Evolutionary conservation across 768 basidiomycete genomes (phyloP).

Genomic region (Favolaschia claudopus): DNA sequence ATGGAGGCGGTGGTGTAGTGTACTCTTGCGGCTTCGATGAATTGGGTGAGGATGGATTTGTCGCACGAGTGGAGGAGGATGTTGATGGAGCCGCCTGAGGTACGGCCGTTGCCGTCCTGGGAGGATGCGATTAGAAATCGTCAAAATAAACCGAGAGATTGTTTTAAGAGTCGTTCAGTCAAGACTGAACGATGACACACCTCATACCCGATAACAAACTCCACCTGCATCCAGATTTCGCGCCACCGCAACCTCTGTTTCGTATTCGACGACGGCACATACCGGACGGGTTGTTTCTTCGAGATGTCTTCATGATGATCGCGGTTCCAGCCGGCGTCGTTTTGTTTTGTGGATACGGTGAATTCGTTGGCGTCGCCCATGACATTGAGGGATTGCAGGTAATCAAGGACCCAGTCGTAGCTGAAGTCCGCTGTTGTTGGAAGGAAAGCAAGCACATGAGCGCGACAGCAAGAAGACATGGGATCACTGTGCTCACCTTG

Average conservation of each 20-base stretch:
- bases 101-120: slow-evolving; percentile 27
- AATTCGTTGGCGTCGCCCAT: slow-evolving; percentile 34
- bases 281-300: slow-evolving; percentile 27
- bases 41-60: slow-evolving; percentile 24
- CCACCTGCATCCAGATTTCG: slow-evolving; percentile 26
- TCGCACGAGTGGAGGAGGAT: slow-evolving; percentile 34
- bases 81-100: slow-evolving; percentile 25
- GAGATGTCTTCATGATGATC: slow-evolving; percentile 4
- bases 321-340: slow-evolving; percentile 30
- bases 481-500: too few species aligned
- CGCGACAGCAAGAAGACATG: too few species aligned
- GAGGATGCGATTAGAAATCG: not conserved
- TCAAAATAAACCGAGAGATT: not conserved
- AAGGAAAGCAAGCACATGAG: too few species aligned
- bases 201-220: slow-evolving; percentile 25
- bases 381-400: slow-evolving; percentile 32
- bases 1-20: slow-evolving; percentile 33
- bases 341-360: slow-evolving; percentile 29
- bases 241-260: slow-evolving; percentile 26
- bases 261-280: slow-evolving; percentile 23
- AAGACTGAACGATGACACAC: not conserved
- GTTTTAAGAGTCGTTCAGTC: too few species aligned
- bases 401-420: slow-evolving; percentile 39
- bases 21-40: slow-evolving; percentile 36
- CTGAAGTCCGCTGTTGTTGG: slow-evolving; percentile 30